Base-by-base conservation (phyloP, 1,284 basidiomycete genomes). In the Cutaneotrichosporon arboriforme region DNA sequence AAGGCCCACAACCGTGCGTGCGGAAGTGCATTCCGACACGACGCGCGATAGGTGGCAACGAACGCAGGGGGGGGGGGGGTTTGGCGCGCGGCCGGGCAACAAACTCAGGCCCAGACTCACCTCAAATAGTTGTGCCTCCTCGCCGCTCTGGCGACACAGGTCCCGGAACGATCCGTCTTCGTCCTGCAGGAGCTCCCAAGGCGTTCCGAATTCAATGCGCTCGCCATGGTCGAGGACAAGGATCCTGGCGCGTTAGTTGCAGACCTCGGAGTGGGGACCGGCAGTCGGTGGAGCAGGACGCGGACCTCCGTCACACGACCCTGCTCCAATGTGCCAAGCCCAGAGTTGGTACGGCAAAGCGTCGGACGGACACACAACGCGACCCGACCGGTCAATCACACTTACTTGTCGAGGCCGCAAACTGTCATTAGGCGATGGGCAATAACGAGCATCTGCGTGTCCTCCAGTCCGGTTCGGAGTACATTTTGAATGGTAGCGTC, bases 351-450 rank as follows among this genome's bases (percentile, higher is more conserved):
- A n/a, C n/a, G n/a, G n/a, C n/a, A n/a, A n/a, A n/a, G n/a, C n/a
- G n/a, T n/a, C n/a, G n/a, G n/a, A n/a, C n/a, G n/a, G n/a, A n/a
- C n/a, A n/a, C n/a, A n/a, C n/a, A n/a, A n/a, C n/a, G n/a, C n/a
- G n/a, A n/a, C 26, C 26, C 7, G 26, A 10, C 10, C 26, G 26
- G 26, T 5, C 26, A 31, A 31, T 7, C 10, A 10, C 1, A 66
- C 70, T 63, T 55, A 72, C 55, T 76, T 73, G 58, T 77, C 75
- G 40, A 76, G 72, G 26, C 77, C 76, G 44, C 77, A 69, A 31
- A 80, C 76, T 17, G 79, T 79, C 57, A 76, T 70, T 18, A 80
- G 60, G 9, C 79, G 60, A 60, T 81, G 79, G 3, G 78, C 78
- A 55, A 80, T 75, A 10, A 73, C 73, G 15, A 77, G 59, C 64